These are phyloP conservation scores for Gaeumannomyces sp. DNA, from an alignment of 2,329 filamentous ascomycete genomes.

Conservation along the genomic window DNA sequence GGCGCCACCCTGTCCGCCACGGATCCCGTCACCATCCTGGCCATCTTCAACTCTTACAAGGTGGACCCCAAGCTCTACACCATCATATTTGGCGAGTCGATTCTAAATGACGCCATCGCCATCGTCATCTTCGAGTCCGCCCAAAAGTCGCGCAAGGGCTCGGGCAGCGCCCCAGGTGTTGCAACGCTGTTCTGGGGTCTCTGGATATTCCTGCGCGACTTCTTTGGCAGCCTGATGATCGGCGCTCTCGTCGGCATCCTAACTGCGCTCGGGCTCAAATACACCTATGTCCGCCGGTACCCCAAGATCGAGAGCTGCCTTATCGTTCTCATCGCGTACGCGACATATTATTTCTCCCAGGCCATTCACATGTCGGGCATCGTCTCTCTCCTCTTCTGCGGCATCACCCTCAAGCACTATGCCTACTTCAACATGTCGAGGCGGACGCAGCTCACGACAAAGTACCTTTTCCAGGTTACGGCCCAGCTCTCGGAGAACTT, in stretches of 20 bases:
- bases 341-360: constrained; percentile 97
- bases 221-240: constrained; percentile 89
- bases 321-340: constrained; percentile 88
- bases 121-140: constrained; percentile 98
- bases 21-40: constrained; percentile 93
- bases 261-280: constrained; percentile 85
- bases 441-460: constrained; percentile 92
- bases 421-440: constrained; percentile 99
- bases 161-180: constrained; percentile 65
- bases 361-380: constrained; percentile 95
- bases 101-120: constrained; percentile 95
- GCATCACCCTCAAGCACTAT: constrained; percentile 97
- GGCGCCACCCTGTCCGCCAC: constrained; percentile 95
- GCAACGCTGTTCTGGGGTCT: constrained; percentile 85
- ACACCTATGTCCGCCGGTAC: constrained; percentile 85
- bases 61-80: constrained; percentile 98
- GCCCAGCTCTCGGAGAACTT: constrained; percentile 97
- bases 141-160: constrained; percentile 79
- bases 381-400: constrained; percentile 93
- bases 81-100: constrained; percentile 97
- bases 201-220: constrained; percentile 90
- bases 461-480: constrained; percentile 92
- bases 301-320: constrained; percentile 96
- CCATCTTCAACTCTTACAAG: constrained; percentile 99
- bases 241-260: constrained; percentile 80